Percentiles rank a stretch among this genome's conserved stretches.
Conservation (phyloP, 1,284 basidiomycete genomes). For the Apiotrichum mycotoxinovorans region DNA sequence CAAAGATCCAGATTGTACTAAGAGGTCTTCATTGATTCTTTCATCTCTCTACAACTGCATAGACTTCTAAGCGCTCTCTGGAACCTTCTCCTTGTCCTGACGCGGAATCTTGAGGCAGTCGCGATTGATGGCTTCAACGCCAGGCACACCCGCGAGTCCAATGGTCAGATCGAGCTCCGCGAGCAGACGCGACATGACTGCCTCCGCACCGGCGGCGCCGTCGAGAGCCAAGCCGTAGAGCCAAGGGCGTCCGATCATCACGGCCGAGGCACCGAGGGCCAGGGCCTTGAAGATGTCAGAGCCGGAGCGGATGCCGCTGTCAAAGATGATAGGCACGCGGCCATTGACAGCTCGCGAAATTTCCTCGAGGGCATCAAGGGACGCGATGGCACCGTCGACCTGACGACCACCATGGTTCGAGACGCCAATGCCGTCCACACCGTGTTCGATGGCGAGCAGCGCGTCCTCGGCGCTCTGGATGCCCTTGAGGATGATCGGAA, state of each 20-base stretch:
- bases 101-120: constrained; percentile 4
- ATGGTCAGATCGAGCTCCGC: constrained; percentile 60
- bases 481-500: constrained; percentile 60
- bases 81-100: background rate
- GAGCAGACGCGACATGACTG: constrained; percentile 60
- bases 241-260: constrained; percentile 43
- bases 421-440: constrained; percentile 70
- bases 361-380: constrained; percentile 63
- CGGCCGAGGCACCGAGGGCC: constrained; percentile 43
- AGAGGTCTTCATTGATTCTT: too few species aligned
- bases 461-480: constrained; percentile 66
- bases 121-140: constrained; percentile 17
- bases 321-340: constrained; percentile 62
- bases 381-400: constrained; percentile 71
- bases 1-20: too few species aligned
- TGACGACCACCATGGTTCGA: constrained; percentile 81
- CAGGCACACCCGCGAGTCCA: constrained; percentile 23
- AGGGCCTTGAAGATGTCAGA: constrained; percentile 69
- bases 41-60: too few species aligned
- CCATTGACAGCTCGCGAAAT: constrained; percentile 50
- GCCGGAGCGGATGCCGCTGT: constrained; percentile 72
- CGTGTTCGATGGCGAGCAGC: constrained; percentile 61
- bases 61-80: too few species aligned
- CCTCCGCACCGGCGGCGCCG: constrained; percentile 63
- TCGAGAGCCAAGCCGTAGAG: constrained; percentile 62